phyloP scores from a whole-genome alignment of 176 grass and related monocot species.

The Juncus inflexus region DNA sequence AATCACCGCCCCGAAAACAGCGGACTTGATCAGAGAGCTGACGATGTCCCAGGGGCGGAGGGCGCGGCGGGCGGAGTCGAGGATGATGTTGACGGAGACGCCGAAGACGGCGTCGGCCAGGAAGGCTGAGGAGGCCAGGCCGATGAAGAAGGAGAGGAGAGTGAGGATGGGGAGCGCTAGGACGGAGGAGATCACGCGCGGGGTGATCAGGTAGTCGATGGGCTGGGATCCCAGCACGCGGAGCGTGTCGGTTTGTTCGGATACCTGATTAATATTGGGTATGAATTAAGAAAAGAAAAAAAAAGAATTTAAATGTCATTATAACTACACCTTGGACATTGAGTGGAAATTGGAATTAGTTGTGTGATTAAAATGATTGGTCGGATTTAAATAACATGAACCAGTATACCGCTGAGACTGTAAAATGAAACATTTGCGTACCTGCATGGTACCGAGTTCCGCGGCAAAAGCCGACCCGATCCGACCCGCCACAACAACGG shows the following conservation, averaged over 20 bases:
- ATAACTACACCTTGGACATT: too few species aligned
- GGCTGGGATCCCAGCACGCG: conserved; percentile 79
- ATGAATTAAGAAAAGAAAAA: neutral
- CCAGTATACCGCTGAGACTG: too few species aligned
- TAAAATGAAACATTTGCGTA: neutral
- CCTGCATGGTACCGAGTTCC: conserved; percentile 98
- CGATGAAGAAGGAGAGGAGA: conserved; percentile 73
- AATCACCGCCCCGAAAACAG: conserved; percentile 87
- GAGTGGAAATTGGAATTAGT: too few species aligned
- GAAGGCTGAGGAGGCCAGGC: conserved; percentile 77
- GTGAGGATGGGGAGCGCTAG: conserved; percentile 78
- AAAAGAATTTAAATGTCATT: too few species aligned
- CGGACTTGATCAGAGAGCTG: conserved; percentile 87
- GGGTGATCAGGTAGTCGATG: conserved; percentile 81
- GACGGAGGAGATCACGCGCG: conserved; percentile 82
- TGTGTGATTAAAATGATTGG: too few species aligned
- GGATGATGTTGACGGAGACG: conserved; percentile 91
- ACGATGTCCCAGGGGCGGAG: conserved; percentile 90
- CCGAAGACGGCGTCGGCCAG: conserved; percentile 83
- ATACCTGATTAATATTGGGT: conserved; percentile 28
- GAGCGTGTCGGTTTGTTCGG: conserved; percentile 90
- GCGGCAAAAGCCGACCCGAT: conserved; percentile 96
- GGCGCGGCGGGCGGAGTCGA: conserved; percentile 83
- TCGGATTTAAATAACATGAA: too few species aligned
- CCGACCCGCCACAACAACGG: conserved; percentile 70